These are phyloP conservation scores for Lyophyllum decastes DNA, from an alignment of 768 basidiomycete genomes.

Conservation along the genomic window DNA sequence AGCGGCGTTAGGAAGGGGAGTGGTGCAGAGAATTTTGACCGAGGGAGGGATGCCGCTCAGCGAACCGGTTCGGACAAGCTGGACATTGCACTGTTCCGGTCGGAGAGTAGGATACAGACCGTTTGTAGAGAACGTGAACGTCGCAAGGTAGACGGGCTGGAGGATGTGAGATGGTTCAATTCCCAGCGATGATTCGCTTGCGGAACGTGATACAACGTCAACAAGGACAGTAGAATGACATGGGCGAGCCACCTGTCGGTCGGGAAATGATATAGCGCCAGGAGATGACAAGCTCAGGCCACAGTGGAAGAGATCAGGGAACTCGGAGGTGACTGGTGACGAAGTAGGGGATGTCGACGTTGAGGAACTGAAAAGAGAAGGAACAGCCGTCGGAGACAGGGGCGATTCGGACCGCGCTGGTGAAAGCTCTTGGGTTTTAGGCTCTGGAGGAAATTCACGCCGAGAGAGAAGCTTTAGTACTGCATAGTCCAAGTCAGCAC, in stretches of 20 bases:
- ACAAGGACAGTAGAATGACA: slow-evolving; percentile 9
- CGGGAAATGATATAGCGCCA: background rate
- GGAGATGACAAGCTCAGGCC: background rate
- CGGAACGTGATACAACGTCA: slow-evolving; percentile 10
- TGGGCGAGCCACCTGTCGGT: background rate
- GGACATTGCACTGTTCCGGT: slow-evolving; percentile 11
- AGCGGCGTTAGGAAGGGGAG: slow-evolving; percentile 14
- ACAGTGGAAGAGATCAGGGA: slow-evolving; percentile 6
- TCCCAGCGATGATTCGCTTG: background rate
- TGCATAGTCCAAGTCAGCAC: slow-evolving; percentile 1
- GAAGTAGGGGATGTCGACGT: slow-evolving; percentile 13
- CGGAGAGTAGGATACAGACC: slow-evolving; percentile 6
- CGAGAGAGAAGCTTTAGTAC: slow-evolving; percentile 25
- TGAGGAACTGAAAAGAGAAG: slow-evolving; percentile 11
- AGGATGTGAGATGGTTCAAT: slow-evolving; percentile 1
- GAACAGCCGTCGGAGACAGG: background rate
- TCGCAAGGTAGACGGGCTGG: slow-evolving; percentile 7
- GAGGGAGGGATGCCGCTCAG: slow-evolving; percentile 17
- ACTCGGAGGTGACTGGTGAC: slow-evolving; percentile 11
- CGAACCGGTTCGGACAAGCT: slow-evolving; percentile 15
- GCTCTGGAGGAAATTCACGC: slow-evolving; percentile 14
- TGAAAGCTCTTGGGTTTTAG: slow-evolving; percentile 2
- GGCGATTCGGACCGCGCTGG: slow-evolving; percentile 10
- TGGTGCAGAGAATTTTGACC: slow-evolving; percentile 20
- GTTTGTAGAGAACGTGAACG: slow-evolving; percentile 6